Conservation (phyloP, 164 flowering plant species). For the Vitis vinifera region ASM3070453v1 NC_081817.1:3271001-3271500, state of each 20-base stretch:
- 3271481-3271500: conserved; percentile 37
- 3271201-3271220: conserved; percentile 22
- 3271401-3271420: conserved; percentile 18
- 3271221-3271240: conserved; percentile 43
- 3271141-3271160: conserved; percentile 15
- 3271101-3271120: conserved; percentile 16
- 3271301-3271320: conserved; percentile 44
- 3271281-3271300: conserved; percentile 34
- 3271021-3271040: conserved; percentile 31
- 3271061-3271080: conserved; percentile 41
- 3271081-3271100: conserved; percentile 28
- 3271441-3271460: conserved; percentile 42
- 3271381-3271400: conserved; percentile 39
- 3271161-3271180: conserved; percentile 16
- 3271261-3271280: conserved; percentile 30
- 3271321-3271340: conserved; percentile 40
- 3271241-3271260: conserved; percentile 50
- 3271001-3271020: conserved; percentile 45
- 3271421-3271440: conserved; percentile 29
- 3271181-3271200: conserved; percentile 30
- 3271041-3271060: conserved; percentile 29
- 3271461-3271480: conserved; percentile 30
- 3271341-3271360: conserved; percentile 43
- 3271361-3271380: conserved; percentile 55
- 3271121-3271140: conserved; percentile 11